Evolutionary conservation across 805 yeast species (phyloP).

Genomic region (Candida piceae): DNA sequence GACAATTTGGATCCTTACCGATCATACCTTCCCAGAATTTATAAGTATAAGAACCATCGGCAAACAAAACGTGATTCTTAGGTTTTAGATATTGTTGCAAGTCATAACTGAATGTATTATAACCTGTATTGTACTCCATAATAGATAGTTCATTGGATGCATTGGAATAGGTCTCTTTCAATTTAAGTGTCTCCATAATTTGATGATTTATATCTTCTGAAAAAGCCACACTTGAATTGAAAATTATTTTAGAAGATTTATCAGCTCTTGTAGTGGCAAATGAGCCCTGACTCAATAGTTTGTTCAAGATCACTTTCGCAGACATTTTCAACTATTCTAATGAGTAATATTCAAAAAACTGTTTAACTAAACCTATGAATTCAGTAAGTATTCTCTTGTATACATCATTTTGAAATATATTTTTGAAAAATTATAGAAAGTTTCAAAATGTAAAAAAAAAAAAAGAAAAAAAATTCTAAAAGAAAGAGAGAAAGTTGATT

Average conservation of each 20-base stretch:
- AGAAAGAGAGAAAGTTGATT: too few relatives aligned
- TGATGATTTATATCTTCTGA: conserved; percentile 16
- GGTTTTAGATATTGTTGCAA: conserved; percentile 62
- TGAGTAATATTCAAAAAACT: too few relatives aligned
- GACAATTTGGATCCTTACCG: conserved; percentile 10
- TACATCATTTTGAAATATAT: too few relatives aligned
- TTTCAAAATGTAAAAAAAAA: too few relatives aligned
- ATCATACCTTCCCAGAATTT: conserved; percentile 22
- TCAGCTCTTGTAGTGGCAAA: neutral
- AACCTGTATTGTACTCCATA: conserved; percentile 57
- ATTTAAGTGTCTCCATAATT: conserved; percentile 45
- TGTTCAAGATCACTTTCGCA: too few relatives aligned
- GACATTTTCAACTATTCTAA: too few relatives aligned
- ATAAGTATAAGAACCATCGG: conserved; percentile 15
- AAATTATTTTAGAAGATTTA: neutral
- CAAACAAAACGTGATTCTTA: conserved; percentile 51
- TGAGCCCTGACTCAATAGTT: neutral
- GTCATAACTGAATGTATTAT: conserved; percentile 56
- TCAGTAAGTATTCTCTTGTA: too few relatives aligned
- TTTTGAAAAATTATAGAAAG: too few relatives aligned
- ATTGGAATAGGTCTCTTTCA: conserved; percentile 31
- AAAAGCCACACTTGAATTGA: conserved; percentile 7
- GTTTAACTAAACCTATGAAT: too few relatives aligned
- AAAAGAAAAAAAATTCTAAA: too few relatives aligned
- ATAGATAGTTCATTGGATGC: conserved; percentile 38